Conservation (phyloP, 208 protist species). For the Angomonas desouzai region DNA sequence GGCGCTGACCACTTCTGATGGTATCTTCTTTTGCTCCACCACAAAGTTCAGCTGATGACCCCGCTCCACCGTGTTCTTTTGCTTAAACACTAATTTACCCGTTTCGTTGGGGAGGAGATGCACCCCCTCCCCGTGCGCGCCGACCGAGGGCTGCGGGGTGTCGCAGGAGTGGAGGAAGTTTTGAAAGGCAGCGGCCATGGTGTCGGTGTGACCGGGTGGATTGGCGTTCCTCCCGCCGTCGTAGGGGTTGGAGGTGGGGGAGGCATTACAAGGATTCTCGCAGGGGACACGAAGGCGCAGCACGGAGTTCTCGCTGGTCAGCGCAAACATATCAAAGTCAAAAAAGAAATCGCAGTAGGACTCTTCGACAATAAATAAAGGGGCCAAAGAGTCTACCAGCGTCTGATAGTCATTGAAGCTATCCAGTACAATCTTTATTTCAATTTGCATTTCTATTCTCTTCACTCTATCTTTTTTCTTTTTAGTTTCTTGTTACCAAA, state of each 20-base stretch:
- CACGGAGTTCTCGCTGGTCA: constrained; percentile 33
- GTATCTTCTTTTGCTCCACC: constrained; percentile 39
- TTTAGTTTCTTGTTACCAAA: no score
- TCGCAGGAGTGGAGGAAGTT: constrained; percentile 2
- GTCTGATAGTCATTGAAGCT: constrained; percentile 29
- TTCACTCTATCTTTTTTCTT: neutral
- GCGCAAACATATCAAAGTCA: constrained; percentile 38
- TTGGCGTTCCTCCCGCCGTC: neutral
- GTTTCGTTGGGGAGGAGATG: constrained; percentile 15
- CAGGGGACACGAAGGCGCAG: constrained; percentile 66
- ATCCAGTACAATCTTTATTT: constrained; percentile 64
- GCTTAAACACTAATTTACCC: constrained; percentile 58
- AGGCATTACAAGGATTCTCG: constrained; percentile 1
- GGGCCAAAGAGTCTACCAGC: constrained; percentile 22
- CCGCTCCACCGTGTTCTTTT: constrained; percentile 53
- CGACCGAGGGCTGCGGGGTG: neutral
- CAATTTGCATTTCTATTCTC: constrained; percentile 43
- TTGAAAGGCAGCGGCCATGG: neutral
- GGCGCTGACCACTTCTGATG: constrained; percentile 29
- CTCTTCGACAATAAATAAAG: constrained; percentile 32
- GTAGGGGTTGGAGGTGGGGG: neutral
- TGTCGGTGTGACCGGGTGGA: neutral
- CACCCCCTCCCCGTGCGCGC: neutral
- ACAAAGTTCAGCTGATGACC: constrained; percentile 67
- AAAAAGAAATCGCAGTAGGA: constrained; percentile 73